These are phyloP conservation scores for Cryptosporidium andersoni DNA, from an alignment of 169 alveolate species.

Conservation along the genomic window DNA sequence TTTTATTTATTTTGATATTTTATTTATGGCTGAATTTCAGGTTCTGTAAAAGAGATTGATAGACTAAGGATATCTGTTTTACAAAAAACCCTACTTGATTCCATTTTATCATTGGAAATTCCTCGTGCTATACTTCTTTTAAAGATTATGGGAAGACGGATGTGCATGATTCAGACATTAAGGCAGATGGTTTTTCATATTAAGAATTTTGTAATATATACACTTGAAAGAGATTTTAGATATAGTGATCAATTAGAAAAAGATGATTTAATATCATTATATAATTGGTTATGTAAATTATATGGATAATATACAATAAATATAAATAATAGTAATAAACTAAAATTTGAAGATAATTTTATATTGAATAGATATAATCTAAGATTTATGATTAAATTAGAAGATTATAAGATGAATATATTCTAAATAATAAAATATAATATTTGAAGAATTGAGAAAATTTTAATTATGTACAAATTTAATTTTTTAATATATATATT, in stretches of 20 bases:
- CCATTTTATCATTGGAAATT: slow-evolving; percentile 20
- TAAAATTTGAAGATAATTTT: no score
- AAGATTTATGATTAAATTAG: no score
- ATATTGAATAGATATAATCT: no score
- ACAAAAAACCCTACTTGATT: slow-evolving; percentile 31
- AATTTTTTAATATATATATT: no score
- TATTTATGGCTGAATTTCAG: background rate
- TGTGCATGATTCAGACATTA: slow-evolving; percentile 29
- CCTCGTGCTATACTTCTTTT: background rate
- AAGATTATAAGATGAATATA: no score
- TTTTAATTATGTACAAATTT: no score
- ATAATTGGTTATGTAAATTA: slow-evolving; percentile 44
- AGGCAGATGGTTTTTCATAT: slow-evolving; percentile 34
- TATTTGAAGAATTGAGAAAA: background rate
- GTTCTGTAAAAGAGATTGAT: background rate
- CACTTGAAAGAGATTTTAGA: background rate
- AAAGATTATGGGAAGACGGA: slow-evolving; percentile 32
- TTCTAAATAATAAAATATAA: no score
- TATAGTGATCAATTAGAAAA: background rate
- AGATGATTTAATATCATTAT: slow-evolving; percentile 27
- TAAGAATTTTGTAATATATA: slow-evolving; percentile 27
- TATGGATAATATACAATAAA: no score
- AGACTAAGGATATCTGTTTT: slow-evolving; percentile 19
- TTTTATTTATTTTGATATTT: no score
- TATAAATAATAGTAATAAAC: no score